phyloP scores from a whole-genome alignment of 768 basidiomycete species.

The Rhizopogon salebrosus region DNA sequence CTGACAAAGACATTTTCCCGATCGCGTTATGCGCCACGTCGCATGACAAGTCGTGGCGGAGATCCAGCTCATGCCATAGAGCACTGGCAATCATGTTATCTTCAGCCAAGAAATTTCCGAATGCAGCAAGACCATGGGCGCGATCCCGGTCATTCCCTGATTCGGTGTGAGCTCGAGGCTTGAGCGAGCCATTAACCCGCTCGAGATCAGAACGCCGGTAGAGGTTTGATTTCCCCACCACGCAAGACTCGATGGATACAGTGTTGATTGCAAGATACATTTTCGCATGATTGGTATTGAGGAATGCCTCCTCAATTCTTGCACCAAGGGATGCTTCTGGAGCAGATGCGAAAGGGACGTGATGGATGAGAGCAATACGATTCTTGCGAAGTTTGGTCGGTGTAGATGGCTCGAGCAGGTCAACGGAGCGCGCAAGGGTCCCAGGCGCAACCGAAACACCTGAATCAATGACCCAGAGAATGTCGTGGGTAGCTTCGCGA shows the following conservation, averaged over 20 bases:
- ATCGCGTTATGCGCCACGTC: slow-evolving; percentile 88
- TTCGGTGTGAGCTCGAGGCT: slow-evolving; percentile 31
- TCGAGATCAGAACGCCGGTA: slow-evolving; percentile 89
- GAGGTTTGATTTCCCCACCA: slow-evolving; percentile 94
- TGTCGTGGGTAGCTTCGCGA: slow-evolving; percentile 74
- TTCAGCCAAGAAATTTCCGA: slow-evolving; percentile 89
- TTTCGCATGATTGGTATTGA: slow-evolving; percentile 97
- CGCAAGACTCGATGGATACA: slow-evolving; percentile 86
- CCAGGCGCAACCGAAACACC: slow-evolving; percentile 76
- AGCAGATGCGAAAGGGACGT: slow-evolving; percentile 85
- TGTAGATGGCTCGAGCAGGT: slow-evolving; percentile 50
- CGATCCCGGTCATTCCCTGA: slow-evolving; percentile 16
- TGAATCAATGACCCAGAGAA: slow-evolving; percentile 97
- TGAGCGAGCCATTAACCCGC: slow-evolving; percentile 61
- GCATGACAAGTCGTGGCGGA: slow-evolving; percentile 85
- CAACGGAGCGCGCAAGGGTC: slow-evolving; percentile 81
- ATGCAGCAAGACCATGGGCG: slow-evolving; percentile 61
- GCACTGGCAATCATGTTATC: slow-evolving; percentile 96
- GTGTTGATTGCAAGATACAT: slow-evolving; percentile 96
- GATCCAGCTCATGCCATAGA: slow-evolving; percentile 88
- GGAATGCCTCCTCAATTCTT: slow-evolving; percentile 84
- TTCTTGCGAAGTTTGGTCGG: slow-evolving; percentile 30
- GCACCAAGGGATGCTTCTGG: slow-evolving; percentile 71
- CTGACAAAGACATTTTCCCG: slow-evolving; percentile 78
- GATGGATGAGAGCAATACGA: slow-evolving; percentile 85